Evolutionary conservation across 129 eudicot species (phyloP), one percentile per base, ranked within the genome.

Genomic region (Pittosporum tobira): DNA sequence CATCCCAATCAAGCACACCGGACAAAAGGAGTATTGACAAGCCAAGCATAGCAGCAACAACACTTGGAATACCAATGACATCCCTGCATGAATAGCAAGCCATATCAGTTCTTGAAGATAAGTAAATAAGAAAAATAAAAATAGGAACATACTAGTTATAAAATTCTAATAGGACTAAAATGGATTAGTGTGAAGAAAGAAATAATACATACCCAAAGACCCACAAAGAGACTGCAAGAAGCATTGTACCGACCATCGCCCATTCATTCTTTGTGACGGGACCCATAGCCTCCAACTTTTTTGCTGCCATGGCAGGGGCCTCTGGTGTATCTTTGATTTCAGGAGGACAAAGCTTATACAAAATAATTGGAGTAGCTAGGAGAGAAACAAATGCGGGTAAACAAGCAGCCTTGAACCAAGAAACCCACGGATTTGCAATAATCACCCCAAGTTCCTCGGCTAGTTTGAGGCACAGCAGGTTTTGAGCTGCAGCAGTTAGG

Each of bases 401-500:
- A 70, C 88, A 74, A 61, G 97, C 97, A 55, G 88, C 87, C 78
- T 81, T 82, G 67, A 88, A 82, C 97, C 97, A 88, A 55, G 83
- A 55, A 59, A 89, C 70, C 97, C 97, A 89, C 27, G 97, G 95
- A 45, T 66, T 79, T 16, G 86, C 67, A 52, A 89, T 80, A 24
- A 77, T 80, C 40, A 89, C 82, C 25, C 97, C 97, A 60, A 89
- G 88, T 64, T 82, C 95, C 74, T 89, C 93, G 0, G 97, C 97
- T 51, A 89, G 76, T 63, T 89, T 89, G 47, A 89, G 78, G 72
- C 97, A 89, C 74, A 89, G 70, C 24, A 89, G 77, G 64, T 89
- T 89, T 85, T 89, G 97, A 72, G 97, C 97, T 64, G 97, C 97
- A 54, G 95, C 97, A 65, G 97, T 89, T 28, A 89, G 80, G 80